Conservation (phyloP, 352 stramenopile species). For the Phytophthora podocarpi region DNA sequence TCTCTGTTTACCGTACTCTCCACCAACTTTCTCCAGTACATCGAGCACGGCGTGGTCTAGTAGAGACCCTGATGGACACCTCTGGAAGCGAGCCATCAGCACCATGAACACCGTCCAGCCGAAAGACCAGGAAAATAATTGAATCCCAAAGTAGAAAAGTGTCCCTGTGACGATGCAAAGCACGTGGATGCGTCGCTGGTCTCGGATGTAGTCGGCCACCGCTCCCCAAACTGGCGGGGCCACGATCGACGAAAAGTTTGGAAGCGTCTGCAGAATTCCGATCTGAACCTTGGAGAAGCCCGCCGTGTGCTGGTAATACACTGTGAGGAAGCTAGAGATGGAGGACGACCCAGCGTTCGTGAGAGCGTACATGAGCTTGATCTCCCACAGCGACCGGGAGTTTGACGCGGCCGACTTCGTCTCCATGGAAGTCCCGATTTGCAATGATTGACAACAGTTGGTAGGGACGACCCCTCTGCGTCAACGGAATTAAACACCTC, state of each 20-base stretch:
- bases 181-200: conserved; percentile 64
- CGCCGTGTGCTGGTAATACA: conserved; percentile 64
- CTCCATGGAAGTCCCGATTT: background rate
- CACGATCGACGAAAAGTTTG: conserved; percentile 54
- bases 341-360: conserved; percentile 54
- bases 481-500: no score
- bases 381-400: conserved; percentile 31
- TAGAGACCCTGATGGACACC: conserved; percentile 46
- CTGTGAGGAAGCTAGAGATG: conserved; percentile 70
- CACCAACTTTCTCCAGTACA: no score
- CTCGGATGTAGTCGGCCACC: conserved; percentile 55
- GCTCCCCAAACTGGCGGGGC: conserved; percentile 72
- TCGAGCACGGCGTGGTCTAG: no score
- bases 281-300: conserved; percentile 79
- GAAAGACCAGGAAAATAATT: conserved; percentile 51
- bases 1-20: background rate
- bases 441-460: conserved; percentile 5
- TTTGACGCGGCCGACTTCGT: background rate
- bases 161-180: conserved; percentile 56
- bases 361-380: conserved; percentile 71
- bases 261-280: conserved; percentile 65
- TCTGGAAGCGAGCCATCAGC: conserved; percentile 56
- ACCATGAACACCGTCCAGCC: conserved; percentile 45
- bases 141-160: conserved; percentile 53
- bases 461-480: no score